A percentile compares a stretch with the other conserved stretches of the same genome.
Evolutionary conservation across 148 eudicot species (phyloP).

Genomic region (Dianthus caryophyllus): DNA sequence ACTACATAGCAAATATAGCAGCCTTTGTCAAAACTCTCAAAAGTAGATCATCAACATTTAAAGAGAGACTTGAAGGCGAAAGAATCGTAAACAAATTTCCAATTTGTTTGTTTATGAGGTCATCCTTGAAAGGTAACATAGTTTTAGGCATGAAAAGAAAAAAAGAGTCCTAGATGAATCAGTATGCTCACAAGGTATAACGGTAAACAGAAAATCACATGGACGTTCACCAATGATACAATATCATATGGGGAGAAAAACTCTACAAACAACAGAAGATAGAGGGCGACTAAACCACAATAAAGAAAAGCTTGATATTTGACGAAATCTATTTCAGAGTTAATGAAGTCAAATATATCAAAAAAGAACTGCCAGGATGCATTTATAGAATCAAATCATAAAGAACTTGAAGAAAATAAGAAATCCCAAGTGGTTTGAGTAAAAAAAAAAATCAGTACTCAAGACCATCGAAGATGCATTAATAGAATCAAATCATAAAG

Average conservation of each 20-base stretch:
- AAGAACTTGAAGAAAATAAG: background rate
- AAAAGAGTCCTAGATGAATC: background rate
- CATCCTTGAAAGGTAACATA: background rate
- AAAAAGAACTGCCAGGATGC: background rate
- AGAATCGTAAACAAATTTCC: background rate
- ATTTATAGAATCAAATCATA: background rate
- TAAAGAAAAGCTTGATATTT: background rate
- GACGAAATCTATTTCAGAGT: background rate
- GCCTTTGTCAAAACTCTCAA: background rate
- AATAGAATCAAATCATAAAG: background rate
- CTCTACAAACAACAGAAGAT: background rate
- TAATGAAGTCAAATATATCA: conserved; percentile 5
- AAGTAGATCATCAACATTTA: background rate
- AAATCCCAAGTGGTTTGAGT: conserved; percentile 2
- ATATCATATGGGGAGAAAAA: background rate
- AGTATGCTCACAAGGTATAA: background rate
- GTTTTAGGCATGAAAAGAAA: background rate
- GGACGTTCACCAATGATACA: background rate
- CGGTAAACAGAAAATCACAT: background rate
- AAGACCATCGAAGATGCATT: no score
- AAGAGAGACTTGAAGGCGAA: background rate
- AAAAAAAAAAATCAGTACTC: background rate
- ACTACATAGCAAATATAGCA: background rate
- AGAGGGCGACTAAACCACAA: background rate
- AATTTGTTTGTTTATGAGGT: background rate